Evolutionary conservation across 306 rosid species (phyloP), one percentile per base, ranked within the genome.

Genomic region (Medicago truncatula): DNA sequence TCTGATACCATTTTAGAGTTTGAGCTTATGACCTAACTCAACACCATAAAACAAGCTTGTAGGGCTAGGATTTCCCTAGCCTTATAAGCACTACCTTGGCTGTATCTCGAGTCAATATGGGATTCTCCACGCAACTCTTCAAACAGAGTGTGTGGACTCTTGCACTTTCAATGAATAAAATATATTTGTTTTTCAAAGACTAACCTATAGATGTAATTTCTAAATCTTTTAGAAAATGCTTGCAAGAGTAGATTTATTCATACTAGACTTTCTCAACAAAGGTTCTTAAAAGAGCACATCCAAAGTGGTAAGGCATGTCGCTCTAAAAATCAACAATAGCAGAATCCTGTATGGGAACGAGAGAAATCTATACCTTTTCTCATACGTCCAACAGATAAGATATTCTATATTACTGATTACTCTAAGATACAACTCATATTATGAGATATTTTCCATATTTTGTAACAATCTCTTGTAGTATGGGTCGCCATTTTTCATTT

Each of bases 401-500:
- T 63, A 16, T 63, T n/a, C 7, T 36, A 38, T n/a, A 36, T 36
- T 63, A 63, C 47, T 63, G 13, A 65, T 64, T 65, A 36, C 52
- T 17, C 15, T 65, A 17, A 65, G 50, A 40, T 40, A 10, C 70
- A 40, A 17, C 52, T 17, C 34, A 65, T 36, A 67, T 43, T 67
- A 43, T 43, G 39, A 67, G 38, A 21, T 44, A 14, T 67, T 43
- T 67, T 67, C 54, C 72, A 20, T 67, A 67, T 43, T 67, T 43
- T 74, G 23, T 9, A 34, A 74, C 66, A 31, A 54, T 70, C 76
- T 63, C 23, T 10, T 69, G 61, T 70, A 46, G 44, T 56, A 44
- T 80, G 11, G 82, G 52, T 85, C 72, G 40, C 49, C 41, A 39
- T 25, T 44, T 2, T 67, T 62, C 36, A 39, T 11, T 76, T 69